A percentile compares a stretch with the other conserved stretches of the same genome.
phyloP scores from a whole-genome alignment of 1,284 basidiomycete genomes.

The Sporisorium exsertum region DNA sequence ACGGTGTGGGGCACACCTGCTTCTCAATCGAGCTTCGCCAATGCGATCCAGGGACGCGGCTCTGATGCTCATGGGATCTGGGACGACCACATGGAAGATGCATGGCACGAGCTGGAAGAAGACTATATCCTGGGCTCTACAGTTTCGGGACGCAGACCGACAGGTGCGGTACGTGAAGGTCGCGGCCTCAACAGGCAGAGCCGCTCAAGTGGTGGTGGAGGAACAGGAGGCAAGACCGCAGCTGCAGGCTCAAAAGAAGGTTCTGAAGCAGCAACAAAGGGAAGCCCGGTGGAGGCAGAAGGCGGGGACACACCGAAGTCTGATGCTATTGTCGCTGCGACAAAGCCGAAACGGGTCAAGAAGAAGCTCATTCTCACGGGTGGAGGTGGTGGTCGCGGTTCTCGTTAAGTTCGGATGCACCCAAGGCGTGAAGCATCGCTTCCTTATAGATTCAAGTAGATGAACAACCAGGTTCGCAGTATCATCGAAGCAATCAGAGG shows the following conservation, averaged over 20 bases:
- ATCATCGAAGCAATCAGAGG: neutral
- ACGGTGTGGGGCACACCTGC: slow-evolving; percentile 68
- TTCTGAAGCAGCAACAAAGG: slow-evolving; percentile 14
- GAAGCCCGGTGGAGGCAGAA: neutral
- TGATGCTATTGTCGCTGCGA: neutral
- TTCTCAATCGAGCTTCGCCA: slow-evolving; percentile 45
- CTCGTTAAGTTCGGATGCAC: slow-evolving; percentile 22
- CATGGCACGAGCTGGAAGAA: slow-evolving; percentile 66
- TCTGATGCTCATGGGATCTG: slow-evolving; percentile 33
- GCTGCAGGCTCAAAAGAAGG: neutral
- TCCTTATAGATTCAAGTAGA: neutral
- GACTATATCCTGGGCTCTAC: slow-evolving; percentile 61
- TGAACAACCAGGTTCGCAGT: neutral
- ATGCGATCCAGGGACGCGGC: slow-evolving; percentile 39
- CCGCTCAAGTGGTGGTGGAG: slow-evolving; percentile 4
- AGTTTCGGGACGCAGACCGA: slow-evolving; percentile 29
- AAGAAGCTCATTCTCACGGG: slow-evolving; percentile 66
- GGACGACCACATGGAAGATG: slow-evolving; percentile 63
- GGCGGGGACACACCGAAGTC: neutral
- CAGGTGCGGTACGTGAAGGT: slow-evolving; percentile 26
- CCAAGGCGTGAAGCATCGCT: neutral
- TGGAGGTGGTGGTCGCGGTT: slow-evolving; percentile 54
- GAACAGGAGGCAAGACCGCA: slow-evolving; percentile 7
- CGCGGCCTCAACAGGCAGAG: slow-evolving; percentile 44
- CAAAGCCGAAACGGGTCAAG: slow-evolving; percentile 54